Percentiles rank a stretch among this genome's conserved stretches.
phyloP scores from a whole-genome alignment of 192 early-diverging fungal genomes.

The Coemansia sp. region DNA sequence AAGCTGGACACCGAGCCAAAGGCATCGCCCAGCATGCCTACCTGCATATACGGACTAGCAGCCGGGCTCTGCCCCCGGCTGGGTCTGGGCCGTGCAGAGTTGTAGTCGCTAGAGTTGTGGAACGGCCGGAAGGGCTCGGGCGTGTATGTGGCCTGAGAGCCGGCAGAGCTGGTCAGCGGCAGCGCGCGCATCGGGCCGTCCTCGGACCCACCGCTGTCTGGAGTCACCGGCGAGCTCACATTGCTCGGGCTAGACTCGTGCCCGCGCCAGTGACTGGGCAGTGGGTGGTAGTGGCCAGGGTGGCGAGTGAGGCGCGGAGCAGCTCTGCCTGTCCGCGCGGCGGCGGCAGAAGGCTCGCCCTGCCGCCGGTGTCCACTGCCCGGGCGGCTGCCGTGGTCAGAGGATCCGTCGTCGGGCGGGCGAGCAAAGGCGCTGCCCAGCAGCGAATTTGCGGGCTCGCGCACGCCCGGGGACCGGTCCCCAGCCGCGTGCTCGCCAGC shows the following conservation, averaged over 20 bases:
- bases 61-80: conserved; percentile 11
- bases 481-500: conserved; percentile 8
- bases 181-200: conserved; percentile 3
- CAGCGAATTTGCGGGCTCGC: conserved; percentile 19
- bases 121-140: conserved; percentile 14
- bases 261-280: conserved; percentile 49
- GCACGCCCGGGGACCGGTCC: conserved; percentile 10
- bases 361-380: conserved; percentile 1
- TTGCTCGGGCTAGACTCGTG: conserved; percentile 42
- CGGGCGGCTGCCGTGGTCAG: conserved; percentile 1
- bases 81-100: conserved; percentile 6
- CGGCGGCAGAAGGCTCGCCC: neutral
- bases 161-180: neutral
- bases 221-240: conserved; percentile 39
- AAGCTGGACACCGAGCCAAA: conserved; percentile 40
- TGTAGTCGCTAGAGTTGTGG: conserved; percentile 17
- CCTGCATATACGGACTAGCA: conserved; percentile 16
- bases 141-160: conserved; percentile 9
- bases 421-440: conserved; percentile 25
- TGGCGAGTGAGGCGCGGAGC: conserved; percentile 26
- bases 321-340: neutral
- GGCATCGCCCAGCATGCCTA: conserved; percentile 28
- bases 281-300: conserved; percentile 34
- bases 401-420: conserved; percentile 8
- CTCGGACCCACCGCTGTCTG: conserved; percentile 25